A percentile compares a stretch with the other conserved stretches of the same genome.
phyloP scores from a whole-genome alignment of 108 stramenopile genomes.

The Seminavis robusta region DNA sequence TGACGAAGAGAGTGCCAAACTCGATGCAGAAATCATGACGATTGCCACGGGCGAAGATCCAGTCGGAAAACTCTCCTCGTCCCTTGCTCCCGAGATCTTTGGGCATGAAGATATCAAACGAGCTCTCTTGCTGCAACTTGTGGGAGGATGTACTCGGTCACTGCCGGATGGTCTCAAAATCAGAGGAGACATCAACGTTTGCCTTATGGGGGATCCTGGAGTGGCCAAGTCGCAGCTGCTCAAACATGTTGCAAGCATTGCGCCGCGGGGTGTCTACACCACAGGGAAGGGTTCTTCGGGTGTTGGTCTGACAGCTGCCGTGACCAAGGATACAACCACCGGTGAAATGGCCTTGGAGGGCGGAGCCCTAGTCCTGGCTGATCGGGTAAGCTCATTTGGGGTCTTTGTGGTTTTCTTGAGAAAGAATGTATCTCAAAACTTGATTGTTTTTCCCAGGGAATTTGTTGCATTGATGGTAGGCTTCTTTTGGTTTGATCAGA shows the following conservation, averaged over 20 bases:
- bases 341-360: slow-evolving; percentile 98
- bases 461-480: slow-evolving; percentile 19
- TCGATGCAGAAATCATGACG: slow-evolving; percentile 52
- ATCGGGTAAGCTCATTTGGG: slow-evolving; percentile 97
- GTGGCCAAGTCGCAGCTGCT: slow-evolving; percentile 99
- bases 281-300: slow-evolving; percentile 98
- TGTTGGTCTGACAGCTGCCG: slow-evolving; percentile 97
- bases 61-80: slow-evolving; percentile 65
- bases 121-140: slow-evolving; percentile 92
- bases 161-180: slow-evolving; percentile 95
- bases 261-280: slow-evolving; percentile 98
- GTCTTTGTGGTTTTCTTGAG: too few relatives aligned
- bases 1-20: slow-evolving; percentile 48
- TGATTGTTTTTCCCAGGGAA: too few relatives aligned
- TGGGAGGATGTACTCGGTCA: slow-evolving; percentile 90
- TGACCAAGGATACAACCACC: slow-evolving; percentile 90
- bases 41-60: slow-evolving; percentile 76
- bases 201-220: slow-evolving; percentile 99
- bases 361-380: slow-evolving; percentile 98
- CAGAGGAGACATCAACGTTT: slow-evolving; percentile 96
- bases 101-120: slow-evolving; percentile 98
- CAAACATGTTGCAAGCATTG: slow-evolving; percentile 93
- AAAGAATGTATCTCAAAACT: too few relatives aligned
- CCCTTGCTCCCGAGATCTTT: slow-evolving; percentile 98
- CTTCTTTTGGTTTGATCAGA: background rate